These are phyloP conservation scores for Linum usitatissimum DNA, from an alignment of 345 rosid genomes.

Conservation along the genomic window DNA sequence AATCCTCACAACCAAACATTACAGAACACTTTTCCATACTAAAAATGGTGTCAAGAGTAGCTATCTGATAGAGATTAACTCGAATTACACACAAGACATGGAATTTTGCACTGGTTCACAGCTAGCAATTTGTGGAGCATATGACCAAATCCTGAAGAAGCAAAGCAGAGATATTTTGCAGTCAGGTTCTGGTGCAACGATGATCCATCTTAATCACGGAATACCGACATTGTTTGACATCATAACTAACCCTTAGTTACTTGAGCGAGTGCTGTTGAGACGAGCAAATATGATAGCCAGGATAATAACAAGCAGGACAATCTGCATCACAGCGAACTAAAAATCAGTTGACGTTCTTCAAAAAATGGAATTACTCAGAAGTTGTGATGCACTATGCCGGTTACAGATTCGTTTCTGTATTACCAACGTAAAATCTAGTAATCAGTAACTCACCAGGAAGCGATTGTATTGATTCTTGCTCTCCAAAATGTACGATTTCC, in stretches of 20 bases:
- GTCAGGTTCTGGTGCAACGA: background rate
- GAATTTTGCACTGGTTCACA: background rate
- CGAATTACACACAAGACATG: background rate
- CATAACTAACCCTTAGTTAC: constrained; percentile 17
- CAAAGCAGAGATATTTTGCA: background rate
- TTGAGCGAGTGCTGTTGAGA: constrained; percentile 21
- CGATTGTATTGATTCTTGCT: constrained; percentile 5
- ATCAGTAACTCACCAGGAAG: background rate
- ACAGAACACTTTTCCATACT: background rate
- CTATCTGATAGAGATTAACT: background rate
- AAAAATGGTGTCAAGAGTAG: background rate
- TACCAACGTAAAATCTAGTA: background rate
- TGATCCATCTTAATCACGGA: background rate
- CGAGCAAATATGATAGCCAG: constrained; percentile 30
- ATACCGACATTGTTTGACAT: constrained; percentile 2
- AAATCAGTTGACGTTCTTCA: constrained; percentile 9
- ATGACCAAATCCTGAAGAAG: background rate
- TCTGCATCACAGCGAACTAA: constrained; percentile 23
- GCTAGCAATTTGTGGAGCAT: background rate
- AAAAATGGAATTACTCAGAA: background rate
- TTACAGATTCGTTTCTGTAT: too few species aligned
- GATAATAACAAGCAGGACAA: constrained; percentile 24
- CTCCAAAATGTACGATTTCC: constrained; percentile 40
- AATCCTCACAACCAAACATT: background rate
- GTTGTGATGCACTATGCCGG: background rate